phyloP scores from a whole-genome alignment of 1,139 yeast species.

The Komagataea norvegica region DNA sequence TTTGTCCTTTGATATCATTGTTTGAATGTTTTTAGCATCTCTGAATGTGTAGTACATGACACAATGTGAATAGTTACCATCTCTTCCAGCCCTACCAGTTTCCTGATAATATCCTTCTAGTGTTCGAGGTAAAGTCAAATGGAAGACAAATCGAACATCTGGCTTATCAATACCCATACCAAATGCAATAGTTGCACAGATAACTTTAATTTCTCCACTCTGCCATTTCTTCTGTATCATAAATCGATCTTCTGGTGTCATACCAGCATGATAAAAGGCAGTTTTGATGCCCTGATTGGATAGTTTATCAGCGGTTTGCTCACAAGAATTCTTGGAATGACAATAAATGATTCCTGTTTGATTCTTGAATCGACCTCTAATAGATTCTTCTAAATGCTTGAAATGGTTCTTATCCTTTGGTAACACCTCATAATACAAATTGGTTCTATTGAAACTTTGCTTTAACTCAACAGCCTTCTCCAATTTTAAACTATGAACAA shows the following conservation, averaged over 20 bases:
- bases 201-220: conserved; percentile 58
- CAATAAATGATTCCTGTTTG: conserved; percentile 91
- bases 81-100: conserved; percentile 99
- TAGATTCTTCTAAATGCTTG: conserved; percentile 56
- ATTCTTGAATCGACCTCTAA: conserved; percentile 46
- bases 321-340: conserved; percentile 86
- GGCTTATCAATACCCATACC: conserved; percentile 99
- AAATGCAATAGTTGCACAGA: conserved; percentile 96
- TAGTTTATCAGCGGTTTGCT: conserved; percentile 65
- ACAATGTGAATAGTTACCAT: conserved; percentile 78
- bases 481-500: conserved; percentile 66
- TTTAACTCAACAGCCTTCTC: conserved; percentile 37
- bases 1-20: conserved; percentile 72
- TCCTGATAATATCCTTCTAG: conserved; percentile 96
- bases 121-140: conserved; percentile 83
- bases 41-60: conserved; percentile 73
- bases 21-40: conserved; percentile 71
- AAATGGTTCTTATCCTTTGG: conserved; percentile 55
- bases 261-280: conserved; percentile 89
- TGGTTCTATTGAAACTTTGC: conserved; percentile 87
- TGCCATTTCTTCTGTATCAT: conserved; percentile 82
- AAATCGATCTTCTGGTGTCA: conserved; percentile 72
- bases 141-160: conserved; percentile 88
- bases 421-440: conserved; percentile 72
- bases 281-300: conserved; percentile 57